A percentile compares a stretch with the other conserved stretches of the same genome.
Conservation (phyloP, 1,139 yeast species). For the Magnusiomyces suaveolens region DNA sequence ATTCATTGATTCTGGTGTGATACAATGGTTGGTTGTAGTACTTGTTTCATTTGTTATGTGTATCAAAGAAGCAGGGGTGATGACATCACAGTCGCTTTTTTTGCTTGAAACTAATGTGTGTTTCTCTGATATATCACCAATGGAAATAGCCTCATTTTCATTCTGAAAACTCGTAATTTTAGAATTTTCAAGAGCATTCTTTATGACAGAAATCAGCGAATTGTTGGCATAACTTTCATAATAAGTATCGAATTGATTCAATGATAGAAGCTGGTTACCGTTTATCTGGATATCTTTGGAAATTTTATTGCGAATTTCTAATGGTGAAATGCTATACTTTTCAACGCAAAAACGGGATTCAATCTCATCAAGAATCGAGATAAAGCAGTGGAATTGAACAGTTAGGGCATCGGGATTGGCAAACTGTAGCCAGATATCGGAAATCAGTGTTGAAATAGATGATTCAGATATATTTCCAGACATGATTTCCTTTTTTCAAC, state of each 20-base stretch:
- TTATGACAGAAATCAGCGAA: too few species aligned
- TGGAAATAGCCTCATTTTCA: too few species aligned
- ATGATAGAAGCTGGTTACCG: not conserved
- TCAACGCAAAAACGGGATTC: not conserved
- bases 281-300: not conserved
- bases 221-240: not conserved
- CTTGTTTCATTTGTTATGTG: too few species aligned
- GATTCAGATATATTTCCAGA: not conserved
- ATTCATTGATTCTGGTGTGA: too few species aligned
- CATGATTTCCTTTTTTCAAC: too few species aligned
- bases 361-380: not conserved
- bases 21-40: too few species aligned
- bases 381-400: not conserved
- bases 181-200: too few species aligned
- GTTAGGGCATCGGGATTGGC: not conserved
- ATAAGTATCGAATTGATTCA: not conserved
- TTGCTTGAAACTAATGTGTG: too few species aligned
- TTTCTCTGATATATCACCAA: too few species aligned
- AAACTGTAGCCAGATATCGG: not conserved
- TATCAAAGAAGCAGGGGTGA: too few species aligned
- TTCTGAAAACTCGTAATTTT: too few species aligned
- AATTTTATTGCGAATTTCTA: not conserved
- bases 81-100: too few species aligned
- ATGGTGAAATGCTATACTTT: not conserved
- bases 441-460: not conserved